Evolutionary conservation across 257 asterid genomes (phyloP).

Genomic region (Primulina tabacum): DNA sequence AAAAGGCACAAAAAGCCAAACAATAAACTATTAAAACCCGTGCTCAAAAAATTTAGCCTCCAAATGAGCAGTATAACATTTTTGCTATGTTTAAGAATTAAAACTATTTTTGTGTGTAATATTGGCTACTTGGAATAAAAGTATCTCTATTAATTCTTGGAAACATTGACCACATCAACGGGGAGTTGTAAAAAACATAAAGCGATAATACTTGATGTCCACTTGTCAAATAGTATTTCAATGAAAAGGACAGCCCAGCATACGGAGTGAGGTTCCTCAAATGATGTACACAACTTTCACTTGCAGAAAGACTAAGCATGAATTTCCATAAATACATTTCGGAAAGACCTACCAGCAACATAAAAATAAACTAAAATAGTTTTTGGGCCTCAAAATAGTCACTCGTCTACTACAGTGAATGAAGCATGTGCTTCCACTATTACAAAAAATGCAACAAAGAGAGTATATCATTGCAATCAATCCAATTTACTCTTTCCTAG

Average conservation of each 20-base stretch:
- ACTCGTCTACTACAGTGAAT: not conserved
- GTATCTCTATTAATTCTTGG: not conserved
- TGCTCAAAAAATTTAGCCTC: constrained; percentile 1
- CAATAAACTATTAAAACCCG: not conserved
- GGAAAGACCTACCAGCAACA: not conserved
- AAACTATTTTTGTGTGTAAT: constrained; percentile 1
- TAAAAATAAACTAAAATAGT: not conserved
- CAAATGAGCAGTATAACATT: not conserved
- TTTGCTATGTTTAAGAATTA: not conserved
- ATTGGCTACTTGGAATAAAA: constrained; percentile 4
- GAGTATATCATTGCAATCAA: not conserved
- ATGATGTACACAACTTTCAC: constrained; percentile 11
- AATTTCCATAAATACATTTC: not conserved
- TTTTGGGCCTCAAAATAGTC: not conserved
- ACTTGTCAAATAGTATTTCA: constrained; percentile 1
- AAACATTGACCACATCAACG: not conserved
- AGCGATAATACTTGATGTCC: not conserved
- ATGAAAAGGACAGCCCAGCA: not conserved
- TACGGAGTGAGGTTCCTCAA: not conserved
- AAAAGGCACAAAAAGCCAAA: constrained; percentile 1
- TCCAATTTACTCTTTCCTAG: constrained; percentile 8
- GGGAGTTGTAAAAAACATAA: not conserved
- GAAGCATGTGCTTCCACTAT: not conserved
- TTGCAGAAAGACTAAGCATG: constrained; percentile 6
- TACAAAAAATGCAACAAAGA: constrained; percentile 17